Evolutionary conservation across 208 protist species (phyloP), one percentile per base, ranked within the genome.

Genomic region (Trypanosoma melophagium): DNA sequence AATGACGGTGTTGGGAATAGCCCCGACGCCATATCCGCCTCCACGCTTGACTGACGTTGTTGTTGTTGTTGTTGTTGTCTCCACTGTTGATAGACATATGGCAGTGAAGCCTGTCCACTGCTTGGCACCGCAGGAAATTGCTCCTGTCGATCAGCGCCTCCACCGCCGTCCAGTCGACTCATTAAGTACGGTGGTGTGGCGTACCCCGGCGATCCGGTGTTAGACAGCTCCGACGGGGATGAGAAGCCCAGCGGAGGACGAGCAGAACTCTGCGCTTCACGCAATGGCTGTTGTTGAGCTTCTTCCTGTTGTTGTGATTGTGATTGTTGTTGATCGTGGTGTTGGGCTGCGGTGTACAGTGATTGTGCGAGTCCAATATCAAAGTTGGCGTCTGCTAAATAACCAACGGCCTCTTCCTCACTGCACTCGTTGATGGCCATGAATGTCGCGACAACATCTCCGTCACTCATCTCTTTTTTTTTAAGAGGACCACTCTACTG

Each of bases 401-500:
- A 85, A 16, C 78, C 35, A 31, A 94, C 75, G 7, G 89, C 89
- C n/a, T 81, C 81, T 8, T 87, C 83, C 35, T 86, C 76, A 3
- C 52, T 68, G 62, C 81, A 82, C 35, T 68, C 69, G 12, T 66
- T 83, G 38, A 94, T 90, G 60, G 76, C 86, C 74, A 94, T 85
- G 25, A 94, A 87, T 50, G 80, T 79, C 4, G 79, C 68, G 12
- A 94, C 76, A 1, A 80, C 69, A 59, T 94, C 83, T 0, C 40
- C 57, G 14, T 75, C 79, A 35, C 54, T 74, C 83, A 85, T 84
- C 40, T 16, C 16, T 44, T 52, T 25, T 38, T 38, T 5, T 35
- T 35, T 35, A 35, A 35, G 28, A 35, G 28, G 5, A 35, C 5
- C 28, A 7, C 28, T 35, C 28, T 35, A 35, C 5, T 35, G 28